Evolutionary conservation across 352 stramenopile species (phyloP), one percentile per base, ranked within the genome.

Genomic region (Globisporangium ultimum): DNA sequence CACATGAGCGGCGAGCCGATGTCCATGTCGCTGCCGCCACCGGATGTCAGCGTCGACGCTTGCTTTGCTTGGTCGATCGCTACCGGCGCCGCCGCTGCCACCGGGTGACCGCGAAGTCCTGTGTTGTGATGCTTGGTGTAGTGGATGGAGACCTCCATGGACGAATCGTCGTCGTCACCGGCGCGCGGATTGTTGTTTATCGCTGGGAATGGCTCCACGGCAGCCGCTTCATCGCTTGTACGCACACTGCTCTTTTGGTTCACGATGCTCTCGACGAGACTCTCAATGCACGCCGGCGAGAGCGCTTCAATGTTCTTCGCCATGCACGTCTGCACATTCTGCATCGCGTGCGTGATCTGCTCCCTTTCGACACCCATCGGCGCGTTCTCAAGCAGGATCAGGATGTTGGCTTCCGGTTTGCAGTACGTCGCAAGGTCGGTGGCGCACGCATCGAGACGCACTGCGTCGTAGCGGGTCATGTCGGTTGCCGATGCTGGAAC

Each of bases 121-220:
- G 61, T 65, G 21, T 74, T 69, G 70, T 80, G 74, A 53, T 85
- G 75, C 24, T 67, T 68, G 12, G 72, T 72, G 66, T 85, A 85
- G 62, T 79, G 74, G 47, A 85, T 80, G 28, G 69, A 80, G 28
- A 85, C 78, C 48, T 85, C 75, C 51, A 82, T 73, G 18, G 75
- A 82, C 32, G 75, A 82, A 60, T 85, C 75, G 22, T 82, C 75
- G 43, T 80, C 63, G 41, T 60, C 51, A 56, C 42, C 21, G 17
- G 48, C 13, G 17, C 43, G 51, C 3, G 34, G 13, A 17, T 57
- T 21, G 10, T 34, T 53, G 53, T 60, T 51, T 22, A n/a, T 8
- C 32, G 43, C 20, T 5, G 63, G 54, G 2, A 66, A 22, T 45
- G 42, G 58, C 20, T 54, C 15, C 34, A 32, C 55, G 20, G 47